Conservation (phyloP, 2,329 filamentous ascomycete species). For the Ophiostoma ips region DNA sequence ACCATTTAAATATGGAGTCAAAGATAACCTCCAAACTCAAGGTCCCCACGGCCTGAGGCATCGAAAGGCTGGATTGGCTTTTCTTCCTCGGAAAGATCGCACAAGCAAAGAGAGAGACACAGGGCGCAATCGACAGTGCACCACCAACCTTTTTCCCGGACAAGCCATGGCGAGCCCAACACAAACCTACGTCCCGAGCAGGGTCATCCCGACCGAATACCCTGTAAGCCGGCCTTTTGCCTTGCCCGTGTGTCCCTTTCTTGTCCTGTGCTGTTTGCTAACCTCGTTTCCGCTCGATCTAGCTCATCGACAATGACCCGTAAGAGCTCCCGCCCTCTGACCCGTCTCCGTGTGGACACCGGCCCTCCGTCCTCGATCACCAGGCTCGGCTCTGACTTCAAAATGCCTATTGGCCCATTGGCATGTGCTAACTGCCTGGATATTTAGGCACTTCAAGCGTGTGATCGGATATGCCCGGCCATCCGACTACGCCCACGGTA, state of each 20-base stretch:
- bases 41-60: constrained; percentile 12
- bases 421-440: constrained; percentile 17
- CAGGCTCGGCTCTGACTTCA: not conserved
- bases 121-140: constrained; percentile 3
- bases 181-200: constrained; percentile 52
- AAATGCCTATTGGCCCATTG: too few relatives aligned
- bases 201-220: constrained; percentile 69
- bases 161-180: constrained; percentile 25
- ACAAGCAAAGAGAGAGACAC: not conserved
- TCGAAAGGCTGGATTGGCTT: constrained; percentile 6
- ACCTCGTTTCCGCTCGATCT: constrained; percentile 13
- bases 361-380: not conserved
- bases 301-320: constrained; percentile 99
- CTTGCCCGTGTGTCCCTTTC: constrained; percentile 6
- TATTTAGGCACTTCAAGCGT: constrained; percentile 68
- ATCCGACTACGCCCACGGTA: constrained; percentile 66
- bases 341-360: not conserved
- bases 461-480: constrained; percentile 76
- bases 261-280: constrained; percentile 12
- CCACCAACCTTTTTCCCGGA: constrained; percentile 5
- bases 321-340: constrained; percentile 31
- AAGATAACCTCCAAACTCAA: not conserved
- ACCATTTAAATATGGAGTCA: not conserved
- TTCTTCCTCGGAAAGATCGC: constrained; percentile 10
- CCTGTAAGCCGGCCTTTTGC: constrained; percentile 53